Evolutionary conservation across 2,329 filamentous ascomycete genomes (phyloP).

Genomic region (Phialemonium atrogriseum): DNA sequence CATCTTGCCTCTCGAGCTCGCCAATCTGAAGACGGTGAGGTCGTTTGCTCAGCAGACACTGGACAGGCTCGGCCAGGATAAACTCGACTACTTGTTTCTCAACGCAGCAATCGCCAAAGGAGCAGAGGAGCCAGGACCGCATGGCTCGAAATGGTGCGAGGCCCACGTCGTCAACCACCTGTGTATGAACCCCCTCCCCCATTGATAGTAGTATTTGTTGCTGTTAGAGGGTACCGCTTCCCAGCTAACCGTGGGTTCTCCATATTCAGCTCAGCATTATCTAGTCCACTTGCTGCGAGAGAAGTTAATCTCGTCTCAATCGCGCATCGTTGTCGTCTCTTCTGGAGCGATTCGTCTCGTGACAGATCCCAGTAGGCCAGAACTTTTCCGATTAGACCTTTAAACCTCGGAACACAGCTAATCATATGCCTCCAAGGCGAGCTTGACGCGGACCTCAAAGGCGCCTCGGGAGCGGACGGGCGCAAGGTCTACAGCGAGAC

Average conservation of each 20-base stretch:
- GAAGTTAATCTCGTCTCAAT: constrained; percentile 35
- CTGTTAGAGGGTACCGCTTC: not conserved
- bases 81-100: constrained; percentile 40
- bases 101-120: constrained; percentile 37
- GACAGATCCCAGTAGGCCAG: constrained; percentile 24
- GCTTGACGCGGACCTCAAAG: constrained; percentile 30
- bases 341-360: constrained; percentile 37
- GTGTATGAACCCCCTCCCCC: constrained; percentile 22
- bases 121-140: constrained; percentile 23
- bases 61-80: constrained; percentile 28
- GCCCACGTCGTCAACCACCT: constrained; percentile 43
- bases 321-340: constrained; percentile 42
- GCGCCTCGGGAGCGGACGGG: constrained; percentile 23
- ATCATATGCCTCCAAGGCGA: constrained; percentile 17
- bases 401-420: not conserved
- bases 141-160: constrained; percentile 42
- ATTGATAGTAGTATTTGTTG: not conserved
- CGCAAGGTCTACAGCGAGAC: constrained; percentile 29
- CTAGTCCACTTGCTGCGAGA: constrained; percentile 39
- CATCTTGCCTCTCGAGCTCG: constrained; percentile 40
- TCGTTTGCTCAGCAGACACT: constrained; percentile 36
- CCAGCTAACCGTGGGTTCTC: not conserved
- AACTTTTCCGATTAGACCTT: not conserved
- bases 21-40: constrained; percentile 34
- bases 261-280: constrained; percentile 41